Base-by-base conservation (phyloP, 495 filamentous ascomycete species). In the Xylaria venustula region DNA sequence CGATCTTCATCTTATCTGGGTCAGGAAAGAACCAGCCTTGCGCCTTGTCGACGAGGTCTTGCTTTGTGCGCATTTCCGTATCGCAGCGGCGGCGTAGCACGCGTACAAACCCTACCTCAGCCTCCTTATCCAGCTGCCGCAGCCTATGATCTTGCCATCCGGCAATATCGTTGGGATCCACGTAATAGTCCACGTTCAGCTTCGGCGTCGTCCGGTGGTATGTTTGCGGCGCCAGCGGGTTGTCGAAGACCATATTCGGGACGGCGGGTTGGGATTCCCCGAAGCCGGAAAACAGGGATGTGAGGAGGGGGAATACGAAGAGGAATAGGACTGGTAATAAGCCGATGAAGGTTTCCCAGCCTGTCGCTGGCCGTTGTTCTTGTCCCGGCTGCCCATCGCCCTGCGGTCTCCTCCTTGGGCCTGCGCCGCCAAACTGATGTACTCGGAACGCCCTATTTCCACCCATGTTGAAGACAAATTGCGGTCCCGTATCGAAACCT, bases 381-480 rank as follows among this genome's bases (percentile, higher is more conserved):
- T 81, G 73, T 22, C 77, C 75, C 3, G 73, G 77, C 28, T 44
- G 54, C 20, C 26, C 63, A 47, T 85, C 85, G 26, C 87, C 79
- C 54, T 86, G 80, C 46, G 91, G 90, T 71, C 91, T 83, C 70
- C 86, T 80, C 53, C 90, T 78, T 40, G 89, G 90, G 46, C 73
- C 65, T 11, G 77, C 75, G 11, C 90, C 90, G 42, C 89, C 91
- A 70, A 96, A 94, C 65, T 93, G 91, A 71, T 94, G 91, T 50
- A 96, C 90, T 49, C 91, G 81, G 67, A 95, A 85, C 9, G 89
- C 89, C 3, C 90, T 88, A 25, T 90, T 91, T 2, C 89, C 90
- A 56, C 89, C 89, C 68, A 96, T 83, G 71, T 96, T 96, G 79
- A 97, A 97, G 49, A 93, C 89, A 72, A 96, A 96, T 67, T 89